Percentiles rank a stretch among this genome's conserved stretches.
Evolutionary conservation across 129 eudicot species (phyloP).

Genomic region (Tagetes erecta): DNA sequence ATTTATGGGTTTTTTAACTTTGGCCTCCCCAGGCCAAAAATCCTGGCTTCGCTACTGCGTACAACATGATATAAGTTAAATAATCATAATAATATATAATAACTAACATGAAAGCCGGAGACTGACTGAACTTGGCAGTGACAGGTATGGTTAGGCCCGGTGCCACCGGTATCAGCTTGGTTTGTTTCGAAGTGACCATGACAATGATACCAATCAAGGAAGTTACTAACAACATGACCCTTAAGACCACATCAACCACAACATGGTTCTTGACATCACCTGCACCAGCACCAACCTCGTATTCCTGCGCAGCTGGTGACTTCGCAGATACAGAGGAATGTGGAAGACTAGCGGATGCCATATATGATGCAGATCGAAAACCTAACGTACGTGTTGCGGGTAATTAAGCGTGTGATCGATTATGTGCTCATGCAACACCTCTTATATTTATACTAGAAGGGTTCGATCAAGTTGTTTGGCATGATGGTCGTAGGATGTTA

Average conservation of each 20-base stretch:
- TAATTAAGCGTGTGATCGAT: too few relatives aligned
- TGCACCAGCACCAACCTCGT: background rate
- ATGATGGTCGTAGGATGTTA: too few relatives aligned
- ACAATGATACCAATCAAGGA: slow-evolving; percentile 51
- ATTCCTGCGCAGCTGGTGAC: too few relatives aligned
- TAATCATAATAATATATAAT: background rate
- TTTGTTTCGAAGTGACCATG: slow-evolving; percentile 69
- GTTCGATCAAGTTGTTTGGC: too few relatives aligned
- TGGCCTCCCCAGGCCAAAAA: too few relatives aligned
- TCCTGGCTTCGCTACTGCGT: too few relatives aligned
- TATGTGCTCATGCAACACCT: too few relatives aligned
- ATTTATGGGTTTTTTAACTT: too few relatives aligned
- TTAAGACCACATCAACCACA: slow-evolving; percentile 47
- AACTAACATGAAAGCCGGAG: slow-evolving; percentile 76
- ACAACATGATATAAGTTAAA: too few relatives aligned
- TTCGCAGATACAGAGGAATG: slow-evolving; percentile 8
- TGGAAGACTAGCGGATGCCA: slow-evolving; percentile 27
- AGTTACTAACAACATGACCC: slow-evolving; percentile 49
- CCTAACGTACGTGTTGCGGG: too few relatives aligned
- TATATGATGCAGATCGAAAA: background rate
- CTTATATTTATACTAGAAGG: too few relatives aligned
- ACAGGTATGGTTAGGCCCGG: slow-evolving; percentile 19
- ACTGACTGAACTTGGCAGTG: slow-evolving; percentile 49
- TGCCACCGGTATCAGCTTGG: slow-evolving; percentile 30
- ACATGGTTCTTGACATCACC: slow-evolving; percentile 6